Base-by-base conservation (phyloP, 2,329 filamentous ascomycete species). In the Cyphellophora attinorum region DNA sequence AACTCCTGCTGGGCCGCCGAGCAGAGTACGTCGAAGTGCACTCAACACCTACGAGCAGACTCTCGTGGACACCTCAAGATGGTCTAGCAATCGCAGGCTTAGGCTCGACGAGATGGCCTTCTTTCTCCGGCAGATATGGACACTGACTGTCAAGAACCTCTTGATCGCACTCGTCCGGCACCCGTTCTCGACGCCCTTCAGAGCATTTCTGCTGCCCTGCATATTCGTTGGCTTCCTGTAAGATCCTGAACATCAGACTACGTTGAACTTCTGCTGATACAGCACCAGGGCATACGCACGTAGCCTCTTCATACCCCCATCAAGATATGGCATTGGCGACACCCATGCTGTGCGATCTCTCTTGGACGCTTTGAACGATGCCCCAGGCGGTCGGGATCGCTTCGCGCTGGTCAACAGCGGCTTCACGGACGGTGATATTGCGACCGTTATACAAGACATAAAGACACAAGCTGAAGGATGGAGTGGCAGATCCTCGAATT, bases 381-480 rank as follows among this genome's bases (percentile, higher is more conserved):
- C 78, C 2, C 59, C 61, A 11, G 65, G 65, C 8, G 75, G 76
- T 12, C 70, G 82, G 43, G 60, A 81, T 46, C 85, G 74, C 33
- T 64, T 94, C 11, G 78, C 79, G 10, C 84, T 95, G 37, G 77
- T 93, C 38, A 81, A 93, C 54, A 85, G 76, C 57, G 81, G 81
- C 6, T 60, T 73, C 33, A 64, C 63, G 0, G 79, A 75, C 6
- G 84, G 83, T 11, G 69, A 79, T 35, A 86, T 93, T 34, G 75
- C 82, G 37, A 62, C 62, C 10, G 76, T 91, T 12, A 85, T 93
- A 40, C 64, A 72, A 42, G 55, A 60, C 2, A 56, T 93, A 12
- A 68, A 72, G 3, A 57, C 60, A n/a, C 62, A 70, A n/a, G 72
- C 81, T 4, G 61, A 64, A 14, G 58, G 56, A 5, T 66, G 68